Evolutionary conservation across 2,329 filamentous ascomycete genomes (phyloP).

Genomic region (Proliferodiscus dingleyae): DNA sequence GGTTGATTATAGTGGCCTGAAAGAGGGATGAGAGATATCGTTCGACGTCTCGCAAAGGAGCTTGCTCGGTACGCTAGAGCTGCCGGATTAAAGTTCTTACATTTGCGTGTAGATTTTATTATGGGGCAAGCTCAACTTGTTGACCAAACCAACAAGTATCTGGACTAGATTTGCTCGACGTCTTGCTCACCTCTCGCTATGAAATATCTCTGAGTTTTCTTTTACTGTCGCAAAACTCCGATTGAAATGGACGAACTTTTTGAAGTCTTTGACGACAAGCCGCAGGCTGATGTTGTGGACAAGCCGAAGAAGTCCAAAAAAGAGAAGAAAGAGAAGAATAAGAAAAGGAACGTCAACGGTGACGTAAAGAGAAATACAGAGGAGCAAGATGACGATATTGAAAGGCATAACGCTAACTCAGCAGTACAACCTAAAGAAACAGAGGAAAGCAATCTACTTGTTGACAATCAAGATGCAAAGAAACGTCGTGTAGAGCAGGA

Average conservation of each 20-base stretch:
- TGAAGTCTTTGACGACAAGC: slow-evolving; percentile 71
- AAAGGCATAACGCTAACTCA: slow-evolving; percentile 41
- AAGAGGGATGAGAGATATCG: slow-evolving; percentile 9
- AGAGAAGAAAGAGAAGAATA: slow-evolving; percentile 58
- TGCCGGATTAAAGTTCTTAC: slow-evolving; percentile 4
- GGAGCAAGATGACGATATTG: slow-evolving; percentile 62
- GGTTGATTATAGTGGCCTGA: slow-evolving; percentile 14
- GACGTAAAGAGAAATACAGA: slow-evolving; percentile 58
- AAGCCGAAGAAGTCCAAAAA: slow-evolving; percentile 34
- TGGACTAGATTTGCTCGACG: neutral
- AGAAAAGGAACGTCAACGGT: slow-evolving; percentile 84
- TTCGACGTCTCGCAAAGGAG: slow-evolving; percentile 18
- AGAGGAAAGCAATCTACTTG: slow-evolving; percentile 38
- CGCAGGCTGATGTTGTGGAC: slow-evolving; percentile 39
- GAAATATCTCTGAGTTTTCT: neutral
- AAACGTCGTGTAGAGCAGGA: slow-evolving; percentile 59
- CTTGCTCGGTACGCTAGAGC: slow-evolving; percentile 3
- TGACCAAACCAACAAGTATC: no score
- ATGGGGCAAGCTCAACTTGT: no score
- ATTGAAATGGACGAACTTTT: slow-evolving; percentile 71
- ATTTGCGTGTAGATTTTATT: neutral
- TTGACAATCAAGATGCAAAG: slow-evolving; percentile 51
- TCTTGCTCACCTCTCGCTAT: neutral
- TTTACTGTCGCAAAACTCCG: neutral
- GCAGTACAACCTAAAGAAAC: slow-evolving; percentile 24